Evolutionary conservation across 2,329 filamentous ascomycete species (phyloP), one percentile per base, ranked within the genome.

Genomic region (Lasiodiplodia citricola): DNA sequence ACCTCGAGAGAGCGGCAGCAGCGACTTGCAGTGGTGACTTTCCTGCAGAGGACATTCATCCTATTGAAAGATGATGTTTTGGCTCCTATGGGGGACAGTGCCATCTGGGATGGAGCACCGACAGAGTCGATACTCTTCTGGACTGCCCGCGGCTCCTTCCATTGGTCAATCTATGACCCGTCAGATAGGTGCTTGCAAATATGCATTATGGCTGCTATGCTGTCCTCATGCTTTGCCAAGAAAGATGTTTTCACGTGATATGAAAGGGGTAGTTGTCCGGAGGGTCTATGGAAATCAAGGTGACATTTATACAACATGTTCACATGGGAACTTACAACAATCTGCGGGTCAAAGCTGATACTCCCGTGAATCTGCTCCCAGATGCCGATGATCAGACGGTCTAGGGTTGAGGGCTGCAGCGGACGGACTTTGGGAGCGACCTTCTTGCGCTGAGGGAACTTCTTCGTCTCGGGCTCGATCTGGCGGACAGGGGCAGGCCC

Each of bases 1-100:
- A 88, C 86, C 73, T 88, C 86, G n/a, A 87, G 78, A 0, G 85
- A 85, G n/a, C 86, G 79, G 66, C 83, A 86, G 1, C 85, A 83
- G 16, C 85, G 82, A 71, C 84, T 86, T n/a, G 84, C 80, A 67
- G 83, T 81, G 38, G 80, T 83, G n/a, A 83, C 78, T 66, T 81
- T 83, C 3, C 81, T 77, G 55, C 81, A 80, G 28, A 83, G 78
- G 0, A 82, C 72, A 38, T 80, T 83, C 79, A 83, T 82, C 50
- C 78, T 75, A 38, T 75, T 80, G 70, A 83, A 83, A 1, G 73
- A 75, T 18, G 63, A 28, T 13, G 23, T 16, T 37, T 25, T 47
- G 23, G 8, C 6, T 4, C 63, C 25, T 25, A 37, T n/a, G 13
- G 38, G 47, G 23, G 51, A 25, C 38, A 55, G 28, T 13, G 35